Evolutionary conservation across 116 monocot species (phyloP), one percentile per base, ranked within the genome.

Genomic region (Papilionanthe hybrid): DNA sequence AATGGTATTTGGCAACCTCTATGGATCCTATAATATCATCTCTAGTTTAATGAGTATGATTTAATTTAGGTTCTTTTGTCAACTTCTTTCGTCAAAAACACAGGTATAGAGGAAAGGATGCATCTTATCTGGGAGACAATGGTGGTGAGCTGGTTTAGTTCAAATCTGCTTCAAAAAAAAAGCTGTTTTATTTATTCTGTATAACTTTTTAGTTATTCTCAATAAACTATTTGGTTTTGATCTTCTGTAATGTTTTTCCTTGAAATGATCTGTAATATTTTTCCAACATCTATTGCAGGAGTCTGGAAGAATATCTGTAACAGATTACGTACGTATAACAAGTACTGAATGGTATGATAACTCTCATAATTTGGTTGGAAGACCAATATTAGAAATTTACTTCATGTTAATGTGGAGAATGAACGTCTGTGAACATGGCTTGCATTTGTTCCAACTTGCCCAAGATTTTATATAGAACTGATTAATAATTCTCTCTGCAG

Each of bases 61-160:
- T 80, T 25, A 43, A 32, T 45, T 44, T 73, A 7, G 42, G 1
- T 44, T 22, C 49, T 66, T 7, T 5, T 63, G 78, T 43, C 37
- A 45, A 28, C 56, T n/a, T 50, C 25, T 6, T 75, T 73, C 50
- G 44, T 55, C 29, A 48, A 72, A 79, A 81, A n/a, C 82, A 53
- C 72, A 98, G 98, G 98, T 78, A 88, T 98, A 71, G 93, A 94
- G 79, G 98, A 98, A 86, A 91, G 98, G 86, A 98, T 98, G 98
- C 94, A 98, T 87, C 74, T 98, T 28, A 68, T 94, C 78, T 98
- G 98, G 98, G 91, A 98, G 82, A 72, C 87, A 17, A 93, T 98
- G 98, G 98, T 98, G 94, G 98, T 98, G 87, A 91, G 97, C 55
- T 65, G 37, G 4, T 48, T 50, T 75, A 29, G 1, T 49, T 47